phyloP scores from a whole-genome alignment of 768 basidiomycete species.

The Tricholoma furcatifolium region DNA sequence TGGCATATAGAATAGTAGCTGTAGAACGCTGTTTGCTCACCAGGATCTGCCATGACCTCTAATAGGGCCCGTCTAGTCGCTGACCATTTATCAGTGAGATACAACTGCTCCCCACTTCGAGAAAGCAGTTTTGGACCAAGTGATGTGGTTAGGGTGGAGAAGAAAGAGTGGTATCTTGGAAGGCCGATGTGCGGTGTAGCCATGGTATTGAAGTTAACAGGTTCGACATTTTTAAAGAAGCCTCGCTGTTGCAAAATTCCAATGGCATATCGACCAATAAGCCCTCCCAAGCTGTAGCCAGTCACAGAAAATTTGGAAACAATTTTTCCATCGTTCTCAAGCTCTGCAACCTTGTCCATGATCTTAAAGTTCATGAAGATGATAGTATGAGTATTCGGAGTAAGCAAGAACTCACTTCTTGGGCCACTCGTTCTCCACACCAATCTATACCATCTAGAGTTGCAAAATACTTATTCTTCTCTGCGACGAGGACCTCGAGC shows the following conservation, averaged over 20 bases:
- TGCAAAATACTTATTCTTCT: conserved; percentile 61
- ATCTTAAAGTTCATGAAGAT: conserved; percentile 45
- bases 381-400: too few species aligned
- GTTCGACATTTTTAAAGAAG: conserved; percentile 70
- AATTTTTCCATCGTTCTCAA: conserved; percentile 50
- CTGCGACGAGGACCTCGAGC: conserved; percentile 62
- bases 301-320: conserved; percentile 72
- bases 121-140: conserved; percentile 73
- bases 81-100: conserved; percentile 71
- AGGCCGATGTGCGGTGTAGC: conserved; percentile 85
- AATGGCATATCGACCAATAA: conserved; percentile 76
- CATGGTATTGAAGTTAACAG: conserved; percentile 81
- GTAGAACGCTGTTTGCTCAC: conserved; percentile 29
- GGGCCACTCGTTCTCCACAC: conserved; percentile 76
- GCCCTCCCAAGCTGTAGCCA: conserved; percentile 81
- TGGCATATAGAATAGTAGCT: neutral
- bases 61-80: conserved; percentile 63
- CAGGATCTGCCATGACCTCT: conserved; percentile 79
- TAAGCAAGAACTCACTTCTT: conserved; percentile 53
- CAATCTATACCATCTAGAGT: conserved; percentile 87
- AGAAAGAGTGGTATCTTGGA: conserved; percentile 56
- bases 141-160: conserved; percentile 49
- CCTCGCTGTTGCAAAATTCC: conserved; percentile 65
- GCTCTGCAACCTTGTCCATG: conserved; percentile 47
- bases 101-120: conserved; percentile 80